Evolutionary conservation across 805 yeast genomes (phyloP), one percentile per base, ranked within the genome.

Genomic region (Nakazawaea ernobii): DNA sequence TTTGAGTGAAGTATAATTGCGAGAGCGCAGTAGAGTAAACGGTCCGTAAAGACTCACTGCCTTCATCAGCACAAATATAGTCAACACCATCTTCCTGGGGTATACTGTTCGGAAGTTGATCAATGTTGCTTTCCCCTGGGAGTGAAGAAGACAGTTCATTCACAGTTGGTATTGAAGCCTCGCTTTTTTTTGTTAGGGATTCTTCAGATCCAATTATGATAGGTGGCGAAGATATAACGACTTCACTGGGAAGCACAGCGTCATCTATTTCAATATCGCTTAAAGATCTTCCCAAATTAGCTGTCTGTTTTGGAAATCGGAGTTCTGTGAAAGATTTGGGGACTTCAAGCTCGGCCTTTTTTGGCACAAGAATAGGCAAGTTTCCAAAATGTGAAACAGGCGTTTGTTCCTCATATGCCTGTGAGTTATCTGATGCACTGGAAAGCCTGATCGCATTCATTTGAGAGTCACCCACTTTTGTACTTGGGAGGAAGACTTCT

Each of bases 1-100:
- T 7, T 39, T 39, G 42, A 27, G 42, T 39, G 27, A 26, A 39
- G 17, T 39, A 39, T 14, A 39, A 15, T 8, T 39, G 28, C 13
- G 42, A 39, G 10, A n/a, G 32, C 8, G 42, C 42, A 26, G 42
- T 39, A 6, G 42, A 39, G 27, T 26, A 39, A 10, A 39, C 32
- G 7, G 32, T 39, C n/a, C 17, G 42, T 11, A 39, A 28, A 3
- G 42, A 39, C 4, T 30, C 24, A 20, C 24, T 13, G 9, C 4
- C 17, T 27, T 39, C 32, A 39, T 26, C 42, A 28, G 11, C n/a
- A 37, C n/a, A 6, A 5, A 13, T 14, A 37, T 9, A 8, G 15
- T 35, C 11, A n/a, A 5, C 6, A n/a, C 9, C 20, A n/a, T 5
- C 37, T n/a, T 35, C 37, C 6, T 6, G 6, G 37, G 37, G 6